Evolutionary conservation across 23 red algal genomes (phyloP).

Genomic region (Agarophyton chilense): DNA sequence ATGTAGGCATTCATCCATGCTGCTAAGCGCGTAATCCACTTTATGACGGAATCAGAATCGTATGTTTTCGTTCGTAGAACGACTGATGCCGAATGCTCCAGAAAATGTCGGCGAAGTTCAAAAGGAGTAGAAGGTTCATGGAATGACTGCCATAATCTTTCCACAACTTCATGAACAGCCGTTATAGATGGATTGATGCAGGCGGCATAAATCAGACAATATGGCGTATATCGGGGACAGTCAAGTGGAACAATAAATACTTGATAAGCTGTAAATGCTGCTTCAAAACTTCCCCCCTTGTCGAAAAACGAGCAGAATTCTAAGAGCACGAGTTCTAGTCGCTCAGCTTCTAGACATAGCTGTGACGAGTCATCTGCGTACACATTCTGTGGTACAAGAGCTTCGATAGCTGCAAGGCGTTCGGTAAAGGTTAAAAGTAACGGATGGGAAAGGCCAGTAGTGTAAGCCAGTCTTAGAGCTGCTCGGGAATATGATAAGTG

Average conservation of each 20-base stretch:
- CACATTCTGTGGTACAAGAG: neutral
- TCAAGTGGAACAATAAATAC: conserved; percentile 37
- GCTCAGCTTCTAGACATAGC: conserved; percentile 24
- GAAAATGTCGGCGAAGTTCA: conserved; percentile 12
- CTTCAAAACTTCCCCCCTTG: conserved; percentile 24
- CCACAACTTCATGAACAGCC: conserved; percentile 3
- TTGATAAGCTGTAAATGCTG: conserved; percentile 22
- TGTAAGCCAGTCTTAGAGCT: neutral
- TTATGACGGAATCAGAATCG: neutral
- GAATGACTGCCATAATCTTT: conserved; percentile 21
- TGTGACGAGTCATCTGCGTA: neutral
- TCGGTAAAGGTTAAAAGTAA: conserved; percentile 9
- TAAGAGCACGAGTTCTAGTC: conserved; percentile 33
- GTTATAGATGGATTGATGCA: neutral
- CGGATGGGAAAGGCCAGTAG: neutral
- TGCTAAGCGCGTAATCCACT: conserved; percentile 27
- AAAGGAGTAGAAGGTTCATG: neutral
- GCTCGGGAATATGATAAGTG: conserved; percentile 23
- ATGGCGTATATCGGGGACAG: neutral
- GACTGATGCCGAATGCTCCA: conserved; percentile 32
- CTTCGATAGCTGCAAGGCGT: conserved; percentile 46
- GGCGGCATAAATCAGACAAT: conserved; percentile 22
- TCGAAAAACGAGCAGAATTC: conserved; percentile 24
- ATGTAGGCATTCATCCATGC: conserved; percentile 51
- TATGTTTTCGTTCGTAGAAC: neutral